Base-by-base conservation (phyloP, 495 filamentous ascomycete species). In the Hyaloscypha finlandica region DNA sequence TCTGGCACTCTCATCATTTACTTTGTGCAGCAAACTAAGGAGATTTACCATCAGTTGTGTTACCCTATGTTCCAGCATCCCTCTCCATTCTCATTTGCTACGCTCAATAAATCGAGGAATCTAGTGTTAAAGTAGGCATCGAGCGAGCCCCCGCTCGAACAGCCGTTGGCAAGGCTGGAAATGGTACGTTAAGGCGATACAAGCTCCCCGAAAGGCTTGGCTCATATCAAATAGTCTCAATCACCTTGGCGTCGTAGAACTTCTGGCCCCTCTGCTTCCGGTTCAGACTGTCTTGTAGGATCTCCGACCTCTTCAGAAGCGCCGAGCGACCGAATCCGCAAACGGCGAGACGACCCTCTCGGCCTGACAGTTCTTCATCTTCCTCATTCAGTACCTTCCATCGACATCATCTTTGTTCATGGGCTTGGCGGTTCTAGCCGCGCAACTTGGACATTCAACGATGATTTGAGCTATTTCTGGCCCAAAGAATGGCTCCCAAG, bases 321-420 rank as follows among this genome's bases (percentile, higher is more conserved):
- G 54, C 11, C 54, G 54, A 57, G 54, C 54, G 54, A 57, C 4
- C 25, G 59, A 48, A 37, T 37, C 33, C 33, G 33, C 33, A 37
- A 11, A 37, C 33, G 33, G 33, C 59, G 59, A 29, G n/a, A 52
- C 14, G 61, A 64, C 33, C 69, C 74, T 30, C 64, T 75, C 33
- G 74, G 76, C n/a, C 66, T 78, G 0, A 75, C 63, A 25, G 72
- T 76, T 39, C 39, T 78, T 4, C 66, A 77, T 61, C 48, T 63
- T 6, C 77, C 77, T n/a, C 19, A 53, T 19, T n/a, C 51, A 25
- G 42, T 32, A 12, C 69, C 59, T 3, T 63, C 42, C 14, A 66
- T 68, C 1, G 71, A 75, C 20, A 68, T 75, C 11, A 66, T 74
- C 11, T 78, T 79, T 31, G 70, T 79, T 30, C 77, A 79, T 71